Conservation (phyloP, 768 basidiomycete species). For the Lentinula sp. region DNA sequence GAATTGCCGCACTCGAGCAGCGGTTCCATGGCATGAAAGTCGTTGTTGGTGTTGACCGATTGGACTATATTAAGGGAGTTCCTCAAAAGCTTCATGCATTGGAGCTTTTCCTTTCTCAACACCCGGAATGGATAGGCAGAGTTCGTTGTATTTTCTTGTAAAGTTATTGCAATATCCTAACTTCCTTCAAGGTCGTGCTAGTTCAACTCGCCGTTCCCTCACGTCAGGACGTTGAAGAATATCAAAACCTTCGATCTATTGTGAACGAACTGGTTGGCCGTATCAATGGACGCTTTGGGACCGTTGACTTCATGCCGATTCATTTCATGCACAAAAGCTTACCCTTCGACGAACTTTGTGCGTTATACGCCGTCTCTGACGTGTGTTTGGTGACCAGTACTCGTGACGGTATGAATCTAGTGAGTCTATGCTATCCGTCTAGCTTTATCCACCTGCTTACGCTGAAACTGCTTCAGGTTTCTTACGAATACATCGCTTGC, state of each 20-base stretch:
- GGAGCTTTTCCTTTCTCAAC: slow-evolving; percentile 93
- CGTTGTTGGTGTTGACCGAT: slow-evolving; percentile 95
- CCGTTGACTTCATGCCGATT: slow-evolving; percentile 99
- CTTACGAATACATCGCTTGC: slow-evolving; percentile 97
- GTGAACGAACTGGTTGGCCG: slow-evolving; percentile 98
- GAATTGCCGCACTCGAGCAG: slow-evolving; percentile 77
- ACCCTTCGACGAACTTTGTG: slow-evolving; percentile 90
- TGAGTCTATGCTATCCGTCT: slow-evolving; percentile 32
- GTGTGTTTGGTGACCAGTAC: slow-evolving; percentile 95
- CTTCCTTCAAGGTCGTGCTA: slow-evolving; percentile 67
- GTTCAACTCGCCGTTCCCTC: slow-evolving; percentile 97
- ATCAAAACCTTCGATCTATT: slow-evolving; percentile 91
- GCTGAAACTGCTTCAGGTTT: slow-evolving; percentile 55
- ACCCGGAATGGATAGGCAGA: slow-evolving; percentile 99
- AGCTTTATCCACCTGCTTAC: slow-evolving; percentile 13
- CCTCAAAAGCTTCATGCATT: slow-evolving; percentile 97
- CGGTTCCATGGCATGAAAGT: slow-evolving; percentile 94
- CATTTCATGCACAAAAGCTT: slow-evolving; percentile 99
- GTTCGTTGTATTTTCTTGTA: slow-evolving; percentile 24
- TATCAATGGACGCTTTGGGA: slow-evolving; percentile 98
- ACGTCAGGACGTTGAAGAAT: slow-evolving; percentile 97
- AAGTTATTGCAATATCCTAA: background rate
- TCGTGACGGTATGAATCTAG: slow-evolving; percentile 98
- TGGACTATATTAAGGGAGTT: slow-evolving; percentile 99
- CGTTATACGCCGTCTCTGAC: slow-evolving; percentile 95